Conservation (phyloP, 75 land plant genomes). For the Selaginella moellendorffii region DNA sequence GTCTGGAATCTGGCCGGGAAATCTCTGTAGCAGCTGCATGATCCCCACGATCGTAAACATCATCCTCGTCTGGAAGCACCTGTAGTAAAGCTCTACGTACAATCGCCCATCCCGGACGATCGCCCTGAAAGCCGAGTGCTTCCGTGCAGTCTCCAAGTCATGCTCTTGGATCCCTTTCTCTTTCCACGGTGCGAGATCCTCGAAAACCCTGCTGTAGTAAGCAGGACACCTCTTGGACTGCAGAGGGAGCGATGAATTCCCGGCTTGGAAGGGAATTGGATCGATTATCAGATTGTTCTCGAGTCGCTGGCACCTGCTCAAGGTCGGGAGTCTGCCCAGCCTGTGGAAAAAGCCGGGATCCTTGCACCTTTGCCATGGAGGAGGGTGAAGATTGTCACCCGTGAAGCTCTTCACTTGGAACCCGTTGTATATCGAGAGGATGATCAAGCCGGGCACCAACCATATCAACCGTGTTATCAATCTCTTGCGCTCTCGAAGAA, state of each 20-base stretch:
- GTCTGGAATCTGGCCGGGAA: constrained; percentile 55
- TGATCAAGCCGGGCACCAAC: too few species aligned
- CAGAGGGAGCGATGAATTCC: too few species aligned
- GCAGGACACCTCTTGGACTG: too few species aligned
- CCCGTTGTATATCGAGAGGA: too few species aligned
- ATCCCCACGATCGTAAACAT: constrained; percentile 70
- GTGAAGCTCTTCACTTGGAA: constrained; percentile 35
- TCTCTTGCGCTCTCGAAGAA: too few species aligned
- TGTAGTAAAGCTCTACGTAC: constrained; percentile 44
- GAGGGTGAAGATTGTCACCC: constrained; percentile 52
- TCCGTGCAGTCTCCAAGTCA: constrained; percentile 21
- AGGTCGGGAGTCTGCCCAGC: constrained; percentile 14
- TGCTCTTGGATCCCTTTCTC: constrained; percentile 16
- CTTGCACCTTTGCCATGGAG: constrained; percentile 44
- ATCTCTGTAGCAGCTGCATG: constrained; percentile 44
- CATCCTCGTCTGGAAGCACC: constrained; percentile 42
- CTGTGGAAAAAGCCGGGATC: constrained; percentile 20
- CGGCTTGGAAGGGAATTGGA: too few species aligned
- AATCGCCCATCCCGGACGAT: constrained; percentile 34
- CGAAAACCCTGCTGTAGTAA: constrained; percentile 33
- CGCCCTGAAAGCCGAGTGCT: constrained; percentile 33
- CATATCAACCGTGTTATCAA: too few species aligned
- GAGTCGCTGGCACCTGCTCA: neutral
- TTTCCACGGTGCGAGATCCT: constrained; percentile 49
- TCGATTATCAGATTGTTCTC: neutral